Percentiles rank a stretch among this genome's conserved stretches.
These are phyloP conservation scores for Coemansia sp. DNA, from an alignment of 192 early-diverging fungal genomes.

Conservation along the genomic window DNA sequence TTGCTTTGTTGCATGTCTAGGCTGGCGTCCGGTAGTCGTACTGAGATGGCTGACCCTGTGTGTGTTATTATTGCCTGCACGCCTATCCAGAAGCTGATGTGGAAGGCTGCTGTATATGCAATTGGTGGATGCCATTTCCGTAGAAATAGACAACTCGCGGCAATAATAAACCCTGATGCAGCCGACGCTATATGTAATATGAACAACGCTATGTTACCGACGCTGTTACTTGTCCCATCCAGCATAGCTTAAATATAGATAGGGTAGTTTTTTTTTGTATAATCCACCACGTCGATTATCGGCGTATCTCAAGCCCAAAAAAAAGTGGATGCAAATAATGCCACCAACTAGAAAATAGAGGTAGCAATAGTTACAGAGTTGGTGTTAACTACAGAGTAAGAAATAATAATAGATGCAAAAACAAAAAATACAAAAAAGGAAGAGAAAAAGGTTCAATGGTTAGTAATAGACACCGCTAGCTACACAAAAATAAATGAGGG, in stretches of 20 bases:
- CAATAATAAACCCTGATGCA: constrained; percentile 43
- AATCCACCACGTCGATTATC: neutral
- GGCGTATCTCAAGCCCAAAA: constrained; percentile 3
- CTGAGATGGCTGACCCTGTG: constrained; percentile 44
- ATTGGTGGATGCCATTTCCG: constrained; percentile 51
- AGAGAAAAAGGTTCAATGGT: constrained; percentile 6
- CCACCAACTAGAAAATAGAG: neutral
- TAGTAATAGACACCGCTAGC: neutral
- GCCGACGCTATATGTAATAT: constrained; percentile 50
- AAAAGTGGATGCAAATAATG: neutral
- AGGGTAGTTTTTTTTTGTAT: neutral
- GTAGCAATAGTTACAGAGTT: neutral
- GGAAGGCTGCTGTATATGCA: constrained; percentile 51
- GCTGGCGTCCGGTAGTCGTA: constrained; percentile 39
- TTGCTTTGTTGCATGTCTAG: constrained; percentile 41
- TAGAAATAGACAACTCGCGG: constrained; percentile 45
- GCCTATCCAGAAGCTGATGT: constrained; percentile 56
- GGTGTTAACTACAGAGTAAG: neutral
- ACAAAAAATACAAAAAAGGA: neutral
- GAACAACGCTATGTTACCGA: constrained; percentile 43
- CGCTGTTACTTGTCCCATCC: constrained; percentile 34
- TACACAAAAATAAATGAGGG: neutral
- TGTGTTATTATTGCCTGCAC: constrained; percentile 53
- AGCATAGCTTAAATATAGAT: constrained; percentile 22
- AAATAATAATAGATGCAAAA: neutral